Evolutionary conservation across 2,329 filamentous ascomycete genomes (phyloP), one percentile per base, ranked within the genome.

Genomic region (Neocucurbitaria cava): DNA sequence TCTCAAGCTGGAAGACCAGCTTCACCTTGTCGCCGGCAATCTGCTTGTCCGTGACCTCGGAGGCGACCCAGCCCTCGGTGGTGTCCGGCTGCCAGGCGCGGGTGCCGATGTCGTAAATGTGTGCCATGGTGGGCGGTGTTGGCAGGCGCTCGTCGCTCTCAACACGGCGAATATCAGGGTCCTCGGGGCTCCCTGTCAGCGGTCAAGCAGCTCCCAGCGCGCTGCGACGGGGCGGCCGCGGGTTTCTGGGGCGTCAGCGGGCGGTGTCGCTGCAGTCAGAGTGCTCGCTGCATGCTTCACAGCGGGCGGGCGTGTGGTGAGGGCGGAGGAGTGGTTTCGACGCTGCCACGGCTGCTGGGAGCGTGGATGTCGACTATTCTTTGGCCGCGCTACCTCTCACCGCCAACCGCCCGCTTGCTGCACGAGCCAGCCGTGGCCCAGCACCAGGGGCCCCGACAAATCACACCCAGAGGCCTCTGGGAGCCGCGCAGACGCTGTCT

Each of bases 41-140:
- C 52, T 85, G 84, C 83, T 95, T 97, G 79, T 90, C 89, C 76
- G 89, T 84, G 69, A 99, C 90, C 83, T 98, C 93, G 42, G 95
- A 97, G 75, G 93, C 90, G 77, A 99, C 87, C 94, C 95, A 99
- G 80, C 95, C 95, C 79, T 99, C 94, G 58, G 91, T 91, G 76
- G 87, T 82, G 82, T 99, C 95, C 70, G 95, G 93, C 85, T 98
- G 95, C 95, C 95, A 99, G 76, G 93, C 95, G 86, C 92, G 88
- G 72, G 94, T 98, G 75, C 94, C 95, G 74, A 97, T 87, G 84
- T 98, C 93, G 82, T 96, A 98, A 76, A 87, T 91, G 79, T 96
- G 90, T 82, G 92, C 91, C 93, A 96, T 96, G 62, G 44, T 66
- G 64, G 52, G 54, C 33, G 49, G 44, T 54, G 33, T 46, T 46